Base-by-base conservation (phyloP, 148 eudicot species). In the Agrostemma githago region DNA sequence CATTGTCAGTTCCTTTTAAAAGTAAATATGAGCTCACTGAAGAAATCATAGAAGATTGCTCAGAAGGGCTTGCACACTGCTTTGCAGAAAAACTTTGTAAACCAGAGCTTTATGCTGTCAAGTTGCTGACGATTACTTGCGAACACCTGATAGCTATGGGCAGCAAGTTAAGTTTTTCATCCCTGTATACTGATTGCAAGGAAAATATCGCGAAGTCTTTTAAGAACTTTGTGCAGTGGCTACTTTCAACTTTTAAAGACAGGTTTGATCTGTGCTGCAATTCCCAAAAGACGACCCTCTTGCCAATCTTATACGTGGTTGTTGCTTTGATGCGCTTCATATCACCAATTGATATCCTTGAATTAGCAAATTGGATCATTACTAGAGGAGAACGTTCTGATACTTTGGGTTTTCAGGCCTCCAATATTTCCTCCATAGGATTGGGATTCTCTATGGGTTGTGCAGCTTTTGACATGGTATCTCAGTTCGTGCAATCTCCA, bases 331-430 rank as follows among this genome's bases (percentile, higher is more conserved):
- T 84, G 81, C 84, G 69, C 6, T 87, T 86, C 76, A 80, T 86
- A 64, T 84, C 97, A 76, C 99, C 99, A 54, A 75, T 77, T 74
- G 88, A 86, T 77, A 82, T 92, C 80, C 93, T 95, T 82, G 88
- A 89, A 68, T 75, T 92, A 74, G 94, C 82, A 74, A 75, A 80
- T 56, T 90, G 96, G 96, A 81, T 89, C 77, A 70, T 95, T 46
- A 74, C 82, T 70, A 80, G 69, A 79, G 80, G 80, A 71, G 83
- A 85, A 59, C 73, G 74, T 8, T 62, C 82, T 61, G 81, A 83
- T n/a, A 68, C 57, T 8, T 40, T 66, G 46, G 14, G 61, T 80
- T 42, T 5, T 48, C 66, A 59, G 62, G 58, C 83, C 62, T 74
- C 76, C 64, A 78, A 84, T 77, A 43, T 70, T 65, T 89, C 83